Conservation (phyloP, 371 early-diverging fungal genomes). For the Blakeslea trispora region DNA sequence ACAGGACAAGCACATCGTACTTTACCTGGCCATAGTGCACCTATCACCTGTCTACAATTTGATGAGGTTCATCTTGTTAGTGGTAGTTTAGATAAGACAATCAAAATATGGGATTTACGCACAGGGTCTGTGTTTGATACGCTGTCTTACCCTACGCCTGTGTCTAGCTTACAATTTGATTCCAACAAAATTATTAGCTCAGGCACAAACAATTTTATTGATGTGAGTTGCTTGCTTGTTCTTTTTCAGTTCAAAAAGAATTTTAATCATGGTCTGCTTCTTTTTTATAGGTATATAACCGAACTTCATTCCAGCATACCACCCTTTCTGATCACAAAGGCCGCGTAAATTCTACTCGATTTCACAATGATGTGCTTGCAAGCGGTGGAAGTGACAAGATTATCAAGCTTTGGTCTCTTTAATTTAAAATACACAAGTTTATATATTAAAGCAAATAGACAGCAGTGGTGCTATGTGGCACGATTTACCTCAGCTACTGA, state of each 20-base stretch:
- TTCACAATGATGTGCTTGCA: slow-evolving; percentile 52
- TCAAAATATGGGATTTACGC: slow-evolving; percentile 86
- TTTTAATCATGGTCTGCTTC: no score
- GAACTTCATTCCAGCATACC: slow-evolving; percentile 61
- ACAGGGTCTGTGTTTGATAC: slow-evolving; percentile 69
- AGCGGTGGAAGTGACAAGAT: slow-evolving; percentile 61
- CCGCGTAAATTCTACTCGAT: slow-evolving; percentile 50
- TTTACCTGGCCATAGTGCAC: slow-evolving; percentile 69
- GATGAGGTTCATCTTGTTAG: slow-evolving; percentile 79
- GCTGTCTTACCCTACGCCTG: slow-evolving; percentile 53
- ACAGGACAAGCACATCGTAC: slow-evolving; percentile 81
- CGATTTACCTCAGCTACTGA: no score
- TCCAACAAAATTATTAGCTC: slow-evolving; percentile 53
- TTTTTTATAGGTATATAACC: slow-evolving; percentile 56
- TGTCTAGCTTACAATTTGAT: slow-evolving; percentile 65
- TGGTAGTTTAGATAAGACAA: slow-evolving; percentile 78
- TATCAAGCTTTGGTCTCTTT: slow-evolving; percentile 61
- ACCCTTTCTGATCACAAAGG: slow-evolving; percentile 51
- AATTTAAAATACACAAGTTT: neutral
- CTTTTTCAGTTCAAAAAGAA: no score
- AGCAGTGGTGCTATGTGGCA: no score
- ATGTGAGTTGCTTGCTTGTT: slow-evolving; percentile 46
- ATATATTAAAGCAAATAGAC: no score
- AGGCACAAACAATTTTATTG: slow-evolving; percentile 48
- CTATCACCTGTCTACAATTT: slow-evolving; percentile 77